phyloP scores from a whole-genome alignment of 768 basidiomycete species.

The Leccinum obscurum region DNA sequence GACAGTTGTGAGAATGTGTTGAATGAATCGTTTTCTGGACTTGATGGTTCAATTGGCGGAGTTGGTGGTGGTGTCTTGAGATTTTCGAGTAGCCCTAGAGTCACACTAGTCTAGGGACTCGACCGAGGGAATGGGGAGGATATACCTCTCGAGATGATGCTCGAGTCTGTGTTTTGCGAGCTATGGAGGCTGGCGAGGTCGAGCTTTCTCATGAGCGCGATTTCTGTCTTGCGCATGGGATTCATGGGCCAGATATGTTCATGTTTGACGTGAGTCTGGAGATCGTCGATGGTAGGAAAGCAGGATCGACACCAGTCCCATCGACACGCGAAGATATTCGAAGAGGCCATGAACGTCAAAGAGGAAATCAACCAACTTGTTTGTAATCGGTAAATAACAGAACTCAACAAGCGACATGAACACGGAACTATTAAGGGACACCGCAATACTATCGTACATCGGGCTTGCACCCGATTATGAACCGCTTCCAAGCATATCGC shows the following conservation, averaged over 20 bases:
- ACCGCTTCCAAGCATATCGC: constrained; percentile 57
- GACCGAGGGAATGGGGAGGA: neutral
- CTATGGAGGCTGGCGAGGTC: constrained; percentile 38
- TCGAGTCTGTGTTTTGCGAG: constrained; percentile 13
- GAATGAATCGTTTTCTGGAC: constrained; percentile 7
- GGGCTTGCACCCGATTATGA: constrained; percentile 57
- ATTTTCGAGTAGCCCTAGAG: constrained; percentile 6
- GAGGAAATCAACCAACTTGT: constrained; percentile 9
- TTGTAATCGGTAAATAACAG: constrained; percentile 19
- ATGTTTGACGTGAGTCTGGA: constrained; percentile 46
- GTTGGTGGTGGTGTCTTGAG: constrained; percentile 5
- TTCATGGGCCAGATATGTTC: constrained; percentile 47
- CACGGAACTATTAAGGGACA: constrained; percentile 5
- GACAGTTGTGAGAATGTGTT: constrained; percentile 23
- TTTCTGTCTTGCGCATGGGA: constrained; percentile 46
- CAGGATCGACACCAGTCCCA: constrained; percentile 55
- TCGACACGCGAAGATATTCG: constrained; percentile 38
- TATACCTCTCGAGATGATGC: constrained; percentile 21
- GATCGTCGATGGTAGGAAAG: constrained; percentile 39
- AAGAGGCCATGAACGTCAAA: constrained; percentile 5
- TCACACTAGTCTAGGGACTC: constrained; percentile 5
- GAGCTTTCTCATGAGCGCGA: constrained; percentile 38
- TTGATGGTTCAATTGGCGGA: neutral
- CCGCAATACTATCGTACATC: constrained; percentile 47
- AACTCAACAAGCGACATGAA: neutral